phyloP scores from a whole-genome alignment of 2,329 filamentous ascomycete genomes.

The Arthrobotrys musiformis region DNA sequence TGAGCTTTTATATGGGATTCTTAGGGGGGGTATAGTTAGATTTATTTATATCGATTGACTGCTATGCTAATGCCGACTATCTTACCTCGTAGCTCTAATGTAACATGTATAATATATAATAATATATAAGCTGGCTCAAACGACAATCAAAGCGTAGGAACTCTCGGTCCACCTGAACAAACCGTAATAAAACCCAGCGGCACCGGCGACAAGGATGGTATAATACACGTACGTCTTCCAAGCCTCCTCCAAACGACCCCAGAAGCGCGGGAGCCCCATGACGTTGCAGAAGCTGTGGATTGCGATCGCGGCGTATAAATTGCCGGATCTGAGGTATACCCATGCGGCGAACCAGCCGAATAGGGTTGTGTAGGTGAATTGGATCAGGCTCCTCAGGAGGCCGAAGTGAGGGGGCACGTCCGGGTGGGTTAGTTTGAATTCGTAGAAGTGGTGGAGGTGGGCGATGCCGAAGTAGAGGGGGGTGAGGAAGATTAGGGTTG shows the following conservation, averaged over 20 bases:
- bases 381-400: conserved; percentile 78
- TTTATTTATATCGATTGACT: too few species aligned
- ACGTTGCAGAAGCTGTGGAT: conserved; percentile 92
- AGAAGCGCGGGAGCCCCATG: conserved; percentile 87
- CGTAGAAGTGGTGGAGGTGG: conserved; percentile 95
- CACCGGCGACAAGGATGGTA: conserved; percentile 76
- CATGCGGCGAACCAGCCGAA: conserved; percentile 96
- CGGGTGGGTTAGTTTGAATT: conserved; percentile 85
- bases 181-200: conserved; percentile 75
- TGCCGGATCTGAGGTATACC: conserved; percentile 84
- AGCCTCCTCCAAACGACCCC: conserved; percentile 76
- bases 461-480: conserved; percentile 66
- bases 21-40: too few species aligned
- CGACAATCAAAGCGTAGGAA: conserved; percentile 64
- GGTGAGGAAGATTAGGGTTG: conserved; percentile 57
- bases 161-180: conserved; percentile 79
- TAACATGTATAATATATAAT: not conserved
- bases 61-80: not conserved
- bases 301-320: conserved; percentile 76
- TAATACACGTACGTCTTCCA: conserved; percentile 85
- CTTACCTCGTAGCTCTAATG: not conserved
- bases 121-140: not conserved
- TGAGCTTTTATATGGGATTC: too few species aligned
- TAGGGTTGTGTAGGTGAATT: conserved; percentile 88
- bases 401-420: conserved; percentile 71